Base-by-base conservation (phyloP, 129 eudicot genomes). In the Artemisia argyi region DNA sequence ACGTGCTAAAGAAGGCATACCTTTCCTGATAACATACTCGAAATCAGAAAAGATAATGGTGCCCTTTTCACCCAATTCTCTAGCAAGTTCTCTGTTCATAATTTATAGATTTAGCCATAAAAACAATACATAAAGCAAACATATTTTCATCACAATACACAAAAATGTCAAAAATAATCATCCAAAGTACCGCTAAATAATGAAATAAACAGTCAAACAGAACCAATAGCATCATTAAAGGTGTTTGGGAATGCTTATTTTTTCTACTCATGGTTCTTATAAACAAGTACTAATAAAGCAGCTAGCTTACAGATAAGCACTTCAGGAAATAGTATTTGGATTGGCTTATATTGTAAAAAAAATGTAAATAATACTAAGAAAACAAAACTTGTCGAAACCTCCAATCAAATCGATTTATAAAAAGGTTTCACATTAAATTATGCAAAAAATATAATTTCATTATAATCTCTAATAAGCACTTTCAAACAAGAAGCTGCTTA, bases 41-140 rank as follows among this genome's bases (percentile, higher is more conserved):
- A 90, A 80, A 49, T 93, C 97, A 13, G 98, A 82, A 79, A 93
- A 93, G 47, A 83, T 79, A 52, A 90, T 84, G 46, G 83, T 78
- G 20, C 89, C 98, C 87, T 82, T 90, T 30, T 90, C 89, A 57
- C 87, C 97, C 96, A 90, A 77, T 75, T 67, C 97, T 82, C 65
- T 81, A 48, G 97, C 98, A 80, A 93, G 92, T 64, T 90, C 98
- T 18, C 98, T 94, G 91, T 64, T 46, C 30, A 85, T 19, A 46
- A 63, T 71, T 69, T n/a, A 28, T 8, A 77, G 69, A 68, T 47
- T 48, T 10, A 73, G 73, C n/a, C 51, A 49, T 61, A 73, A 73
- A 80, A 73, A 80, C 15, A 0, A 9, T 12, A 18, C 16, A 57
- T 3, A 5, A 76, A 51, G 2, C 58, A 19, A 52, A 12, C 17